A percentile compares a stretch with the other conserved stretches of the same genome.
phyloP scores from a whole-genome alignment of 257 asterid species.

The Capsicum chinense region DNA sequence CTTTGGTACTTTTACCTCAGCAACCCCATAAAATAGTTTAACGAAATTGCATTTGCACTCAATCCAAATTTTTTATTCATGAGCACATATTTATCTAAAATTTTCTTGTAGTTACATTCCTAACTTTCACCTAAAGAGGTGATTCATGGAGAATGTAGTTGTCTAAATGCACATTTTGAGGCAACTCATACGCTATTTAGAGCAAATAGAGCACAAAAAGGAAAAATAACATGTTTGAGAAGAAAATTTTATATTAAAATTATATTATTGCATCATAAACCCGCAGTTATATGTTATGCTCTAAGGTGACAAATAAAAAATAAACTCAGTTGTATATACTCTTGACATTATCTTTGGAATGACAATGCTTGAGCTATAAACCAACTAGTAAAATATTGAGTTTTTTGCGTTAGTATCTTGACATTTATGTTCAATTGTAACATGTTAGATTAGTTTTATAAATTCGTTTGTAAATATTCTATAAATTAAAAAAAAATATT shows the following conservation, averaged over 20 bases:
- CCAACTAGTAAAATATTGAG: not conserved
- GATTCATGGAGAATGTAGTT: too few relatives aligned
- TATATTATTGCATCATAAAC: not conserved
- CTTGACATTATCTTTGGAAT: not conserved
- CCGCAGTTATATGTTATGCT: not conserved
- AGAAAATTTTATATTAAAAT: not conserved
- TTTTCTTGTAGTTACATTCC: too few relatives aligned
- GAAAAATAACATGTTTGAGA: not conserved
- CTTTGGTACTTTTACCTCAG: too few relatives aligned
- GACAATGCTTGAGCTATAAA: not conserved
- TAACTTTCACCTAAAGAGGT: too few relatives aligned
- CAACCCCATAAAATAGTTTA: too few relatives aligned
- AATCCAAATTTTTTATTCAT: too few relatives aligned
- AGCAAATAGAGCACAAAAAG: too few relatives aligned
- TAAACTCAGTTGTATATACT: not conserved
- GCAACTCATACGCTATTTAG: too few relatives aligned
- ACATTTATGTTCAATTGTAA: not conserved
- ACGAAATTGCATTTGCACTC: too few relatives aligned
- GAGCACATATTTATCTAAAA: too few relatives aligned
- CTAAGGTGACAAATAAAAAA: not conserved
- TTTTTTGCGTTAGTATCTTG: not conserved
- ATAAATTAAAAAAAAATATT: not conserved
- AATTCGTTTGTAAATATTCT: not conserved
- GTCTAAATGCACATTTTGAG: too few relatives aligned
- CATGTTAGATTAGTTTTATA: not conserved